A percentile compares a stretch with the other conserved stretches of the same genome.
Evolutionary conservation across 257 asterid species (phyloP).

Genomic region (Capsicum chinense): DNA sequence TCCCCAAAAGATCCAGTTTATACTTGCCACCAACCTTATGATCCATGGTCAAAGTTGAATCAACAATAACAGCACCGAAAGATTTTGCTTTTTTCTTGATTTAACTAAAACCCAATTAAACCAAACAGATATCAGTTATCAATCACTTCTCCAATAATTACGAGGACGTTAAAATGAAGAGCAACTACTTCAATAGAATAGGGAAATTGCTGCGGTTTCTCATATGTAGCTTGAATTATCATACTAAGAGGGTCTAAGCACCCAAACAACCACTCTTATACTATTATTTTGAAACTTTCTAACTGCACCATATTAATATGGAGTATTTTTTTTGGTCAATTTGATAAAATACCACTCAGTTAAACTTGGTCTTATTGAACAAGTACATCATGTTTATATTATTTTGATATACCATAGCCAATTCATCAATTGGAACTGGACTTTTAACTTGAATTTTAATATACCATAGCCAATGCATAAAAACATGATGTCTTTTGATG

Average conservation of each 20-base stretch:
- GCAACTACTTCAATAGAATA: background rate
- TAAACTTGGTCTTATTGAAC: background rate
- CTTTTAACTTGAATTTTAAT: background rate
- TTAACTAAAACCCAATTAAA: too few species aligned
- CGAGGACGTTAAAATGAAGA: background rate
- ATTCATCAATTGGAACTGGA: background rate
- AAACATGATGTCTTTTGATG: background rate
- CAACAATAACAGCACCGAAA: conserved; percentile 13
- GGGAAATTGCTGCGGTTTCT: background rate
- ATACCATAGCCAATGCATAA: too few species aligned
- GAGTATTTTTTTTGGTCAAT: background rate
- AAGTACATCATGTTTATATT: background rate
- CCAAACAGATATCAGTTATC: background rate
- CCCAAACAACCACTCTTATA: background rate
- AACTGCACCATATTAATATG: background rate
- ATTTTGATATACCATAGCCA: background rate
- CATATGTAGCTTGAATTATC: background rate
- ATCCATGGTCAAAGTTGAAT: conserved; percentile 61
- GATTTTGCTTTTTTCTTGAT: too few species aligned
- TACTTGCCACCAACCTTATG: conserved; percentile 76
- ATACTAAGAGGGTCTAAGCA: background rate
- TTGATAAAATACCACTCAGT: background rate
- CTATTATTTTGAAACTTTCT: background rate
- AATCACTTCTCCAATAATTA: too few species aligned
- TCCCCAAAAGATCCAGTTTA: conserved; percentile 89